These are phyloP conservation scores for Drechslerella coelobrocha DNA, from an alignment of 2,329 filamentous ascomycete species.

Conservation along the genomic window DNA sequence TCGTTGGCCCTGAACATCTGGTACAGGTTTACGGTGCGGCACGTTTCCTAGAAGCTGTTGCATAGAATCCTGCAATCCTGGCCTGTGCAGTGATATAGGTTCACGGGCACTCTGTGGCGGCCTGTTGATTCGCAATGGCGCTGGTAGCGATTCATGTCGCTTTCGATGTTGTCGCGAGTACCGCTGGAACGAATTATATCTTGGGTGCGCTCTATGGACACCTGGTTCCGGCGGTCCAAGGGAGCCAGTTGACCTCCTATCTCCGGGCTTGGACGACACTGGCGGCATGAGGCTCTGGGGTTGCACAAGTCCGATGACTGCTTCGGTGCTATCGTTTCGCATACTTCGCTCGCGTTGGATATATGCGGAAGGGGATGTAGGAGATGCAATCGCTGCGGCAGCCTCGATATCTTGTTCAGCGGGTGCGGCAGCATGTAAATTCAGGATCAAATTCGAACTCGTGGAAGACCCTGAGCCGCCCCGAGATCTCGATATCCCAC, in stretches of 20 bases:
- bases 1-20: not conserved
- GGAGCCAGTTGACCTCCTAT: slow-evolving; percentile 34
- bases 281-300: slow-evolving; percentile 38
- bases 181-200: slow-evolving; percentile 46
- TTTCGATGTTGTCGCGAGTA: slow-evolving; percentile 41
- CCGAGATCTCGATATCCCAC: slow-evolving; percentile 26
- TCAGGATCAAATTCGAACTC: slow-evolving; percentile 29
- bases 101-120: no score
- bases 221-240: slow-evolving; percentile 33
- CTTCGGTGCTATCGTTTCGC: slow-evolving; percentile 36
- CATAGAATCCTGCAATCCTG: slow-evolving; percentile 25
- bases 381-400: slow-evolving; percentile 34
- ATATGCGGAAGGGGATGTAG: slow-evolving; percentile 37
- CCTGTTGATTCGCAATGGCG: slow-evolving; percentile 2
- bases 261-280: slow-evolving; percentile 10
- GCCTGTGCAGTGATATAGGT: slow-evolving; percentile 1
- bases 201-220: slow-evolving; percentile 37
- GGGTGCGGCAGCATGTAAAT: slow-evolving; percentile 42
- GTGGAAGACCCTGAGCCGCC: slow-evolving; percentile 37
- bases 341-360: slow-evolving; percentile 40
- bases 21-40: slow-evolving; percentile 21
- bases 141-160: slow-evolving; percentile 10
- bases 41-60: slow-evolving; percentile 30
- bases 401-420: slow-evolving; percentile 47
- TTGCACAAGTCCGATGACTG: slow-evolving; percentile 43